Conservation (phyloP, 345 rosid species). For the Psidium friedrichsthalianum region DNA sequence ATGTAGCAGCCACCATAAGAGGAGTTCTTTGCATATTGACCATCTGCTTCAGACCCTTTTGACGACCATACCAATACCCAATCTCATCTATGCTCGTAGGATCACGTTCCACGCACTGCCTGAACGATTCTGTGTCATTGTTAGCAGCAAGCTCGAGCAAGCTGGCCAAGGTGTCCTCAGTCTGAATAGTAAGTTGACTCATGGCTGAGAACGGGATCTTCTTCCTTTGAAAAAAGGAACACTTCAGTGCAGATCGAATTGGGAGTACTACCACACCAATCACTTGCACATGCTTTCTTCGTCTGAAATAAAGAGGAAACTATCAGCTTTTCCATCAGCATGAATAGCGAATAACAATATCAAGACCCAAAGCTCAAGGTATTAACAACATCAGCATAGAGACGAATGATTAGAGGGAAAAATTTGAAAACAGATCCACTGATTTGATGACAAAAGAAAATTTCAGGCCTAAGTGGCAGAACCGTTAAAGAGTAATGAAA, state of each 20-base stretch:
- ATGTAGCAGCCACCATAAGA: constrained; percentile 90
- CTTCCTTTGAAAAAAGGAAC: constrained; percentile 18
- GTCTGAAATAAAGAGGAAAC: not conserved
- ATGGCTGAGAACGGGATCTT: constrained; percentile 22
- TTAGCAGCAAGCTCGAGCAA: constrained; percentile 93
- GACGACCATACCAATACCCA: constrained; percentile 89
- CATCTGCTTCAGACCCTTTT: constrained; percentile 77
- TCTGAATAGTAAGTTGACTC: constrained; percentile 71
- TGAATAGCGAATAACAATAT: not conserved
- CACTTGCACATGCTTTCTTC: constrained; percentile 35
- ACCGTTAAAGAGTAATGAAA: not conserved
- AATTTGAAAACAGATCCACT: not conserved
- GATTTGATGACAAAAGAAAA: not conserved
- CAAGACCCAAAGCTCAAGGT: not conserved
- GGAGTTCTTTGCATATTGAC: constrained; percentile 75
- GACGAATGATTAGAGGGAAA: not conserved
- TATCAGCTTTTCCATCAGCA: not conserved
- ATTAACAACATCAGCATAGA: not conserved
- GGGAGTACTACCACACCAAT: constrained; percentile 24
- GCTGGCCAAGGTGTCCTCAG: constrained; percentile 78
- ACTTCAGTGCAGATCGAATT: not conserved
- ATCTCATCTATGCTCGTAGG: constrained; percentile 58
- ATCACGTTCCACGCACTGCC: constrained; percentile 40
- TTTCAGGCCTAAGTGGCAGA: not conserved
- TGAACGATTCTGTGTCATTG: constrained; percentile 63